Evolutionary conservation across 108 stramenopile species (phyloP).

Genomic region (Skeletonema marinoi): DNA sequence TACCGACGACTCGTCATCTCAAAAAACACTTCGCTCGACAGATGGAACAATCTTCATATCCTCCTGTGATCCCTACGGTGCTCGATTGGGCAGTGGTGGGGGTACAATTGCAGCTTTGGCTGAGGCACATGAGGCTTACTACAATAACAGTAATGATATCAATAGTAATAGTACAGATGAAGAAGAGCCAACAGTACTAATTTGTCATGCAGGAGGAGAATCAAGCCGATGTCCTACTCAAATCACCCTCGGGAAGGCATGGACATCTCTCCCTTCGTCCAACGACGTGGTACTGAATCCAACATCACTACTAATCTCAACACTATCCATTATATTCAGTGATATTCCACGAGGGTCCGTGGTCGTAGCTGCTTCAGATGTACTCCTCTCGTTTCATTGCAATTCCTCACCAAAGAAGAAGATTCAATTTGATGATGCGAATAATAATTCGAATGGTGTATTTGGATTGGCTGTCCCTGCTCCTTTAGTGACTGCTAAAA

Average conservation of each 20-base stretch:
- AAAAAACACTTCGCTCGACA: neutral
- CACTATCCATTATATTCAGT: conserved; percentile 45
- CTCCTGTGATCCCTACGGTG: conserved; percentile 70
- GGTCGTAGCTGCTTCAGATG: conserved; percentile 73
- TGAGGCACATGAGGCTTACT: conserved; percentile 21
- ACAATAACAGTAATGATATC: neutral
- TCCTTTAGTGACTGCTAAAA: conserved; percentile 62
- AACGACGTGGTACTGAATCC: conserved; percentile 47
- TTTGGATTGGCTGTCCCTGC: conserved; percentile 82
- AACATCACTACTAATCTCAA: conserved; percentile 51
- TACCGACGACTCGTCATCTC: neutral
- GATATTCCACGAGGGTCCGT: conserved; percentile 60
- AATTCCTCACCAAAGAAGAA: neutral
- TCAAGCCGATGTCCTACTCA: conserved; percentile 81
- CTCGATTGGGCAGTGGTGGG: conserved; percentile 75
- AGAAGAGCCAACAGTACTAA: conserved; percentile 37
- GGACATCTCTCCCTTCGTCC: conserved; percentile 63
- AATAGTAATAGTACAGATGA: neutral
- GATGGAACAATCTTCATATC: conserved; percentile 47
- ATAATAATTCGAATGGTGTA: conserved; percentile 30
- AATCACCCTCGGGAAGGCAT: conserved; percentile 83
- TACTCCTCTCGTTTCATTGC: conserved; percentile 47
- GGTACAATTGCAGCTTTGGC: conserved; percentile 78
- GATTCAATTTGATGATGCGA: conserved; percentile 5
- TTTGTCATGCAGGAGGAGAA: conserved; percentile 83